phyloP scores from a whole-genome alignment of 106 monocot genomes.

The Xerophyta viscosa region DNA sequence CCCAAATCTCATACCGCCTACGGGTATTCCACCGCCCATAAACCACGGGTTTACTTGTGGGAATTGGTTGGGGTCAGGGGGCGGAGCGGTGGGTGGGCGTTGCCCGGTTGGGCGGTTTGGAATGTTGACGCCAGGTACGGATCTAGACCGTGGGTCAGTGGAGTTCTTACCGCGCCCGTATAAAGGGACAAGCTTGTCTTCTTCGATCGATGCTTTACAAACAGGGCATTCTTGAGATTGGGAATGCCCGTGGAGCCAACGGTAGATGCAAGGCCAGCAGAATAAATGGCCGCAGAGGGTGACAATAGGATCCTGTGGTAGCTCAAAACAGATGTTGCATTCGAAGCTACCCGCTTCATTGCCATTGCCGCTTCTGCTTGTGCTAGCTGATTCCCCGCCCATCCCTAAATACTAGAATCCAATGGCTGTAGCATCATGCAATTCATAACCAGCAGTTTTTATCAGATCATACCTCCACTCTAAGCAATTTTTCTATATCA shows the following conservation, averaged over 20 bases:
- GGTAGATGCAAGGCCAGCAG: constrained; percentile 89
- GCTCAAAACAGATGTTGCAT: constrained; percentile 88
- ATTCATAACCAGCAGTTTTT: too few species aligned
- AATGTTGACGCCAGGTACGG: constrained; percentile 46
- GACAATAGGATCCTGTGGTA: constrained; percentile 77
- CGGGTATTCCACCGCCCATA: constrained; percentile 26
- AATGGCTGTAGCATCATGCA: background rate
- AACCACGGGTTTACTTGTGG: constrained; percentile 42
- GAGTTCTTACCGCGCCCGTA: constrained; percentile 66
- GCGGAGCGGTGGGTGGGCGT: constrained; percentile 51
- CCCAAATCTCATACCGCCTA: constrained; percentile 32
- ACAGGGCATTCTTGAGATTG: constrained; percentile 76
- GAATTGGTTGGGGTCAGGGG: constrained; percentile 36
- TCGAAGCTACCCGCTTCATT: constrained; percentile 53
- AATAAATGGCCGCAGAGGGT: constrained; percentile 83
- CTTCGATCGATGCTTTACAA: constrained; percentile 69
- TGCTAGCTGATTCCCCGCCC: constrained; percentile 25
- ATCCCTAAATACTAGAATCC: constrained; percentile 7
- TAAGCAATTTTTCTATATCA: too few species aligned
- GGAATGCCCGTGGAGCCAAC: constrained; percentile 63
- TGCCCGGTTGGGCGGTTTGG: constrained; percentile 62
- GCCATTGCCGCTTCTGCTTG: constrained; percentile 14
- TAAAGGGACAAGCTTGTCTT: constrained; percentile 68
- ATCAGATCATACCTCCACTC: too few species aligned
- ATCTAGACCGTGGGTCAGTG: constrained; percentile 50